Conservation (phyloP, 495 filamentous ascomycete genomes). For the Penicillium coprophilum region DNA sequence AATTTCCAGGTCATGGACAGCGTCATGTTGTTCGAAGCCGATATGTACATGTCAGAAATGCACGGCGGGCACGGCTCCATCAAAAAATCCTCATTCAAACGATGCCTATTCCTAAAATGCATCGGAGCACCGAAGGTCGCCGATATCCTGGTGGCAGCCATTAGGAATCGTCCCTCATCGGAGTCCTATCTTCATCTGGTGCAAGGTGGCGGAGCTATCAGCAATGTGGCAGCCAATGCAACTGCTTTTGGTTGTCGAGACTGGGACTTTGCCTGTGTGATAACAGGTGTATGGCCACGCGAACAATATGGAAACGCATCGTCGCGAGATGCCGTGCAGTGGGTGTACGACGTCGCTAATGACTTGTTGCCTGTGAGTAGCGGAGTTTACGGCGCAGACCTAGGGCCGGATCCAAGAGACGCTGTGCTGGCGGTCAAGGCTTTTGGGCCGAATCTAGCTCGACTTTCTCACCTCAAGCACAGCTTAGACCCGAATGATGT, state of each 20-base stretch:
- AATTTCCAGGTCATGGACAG: conserved; percentile 43
- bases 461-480: conserved; percentile 55
- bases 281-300: conserved; percentile 63
- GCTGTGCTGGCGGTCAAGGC: conserved; percentile 50
- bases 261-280: conserved; percentile 63
- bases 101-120: conserved; percentile 59
- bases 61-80: conserved; percentile 57
- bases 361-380: conserved; percentile 51
- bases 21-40: conserved; percentile 55
- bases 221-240: conserved; percentile 45
- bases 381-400: conserved; percentile 61
- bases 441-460: conserved; percentile 55
- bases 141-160: conserved; percentile 42
- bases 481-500: conserved; percentile 52
- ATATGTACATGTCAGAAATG: conserved; percentile 63
- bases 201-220: conserved; percentile 57
- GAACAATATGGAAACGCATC: conserved; percentile 52
- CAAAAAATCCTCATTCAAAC: conserved; percentile 65
- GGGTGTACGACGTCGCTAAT: conserved; percentile 56
- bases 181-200: conserved; percentile 64
- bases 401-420: conserved; percentile 63
- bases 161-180: conserved; percentile 52
- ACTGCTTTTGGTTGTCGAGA: conserved; percentile 64
- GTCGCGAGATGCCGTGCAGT: conserved; percentile 44
- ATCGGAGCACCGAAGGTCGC: conserved; percentile 45